A percentile compares a stretch with the other conserved stretches of the same genome.
Evolutionary conservation across 495 filamentous ascomycete species (phyloP).

Genomic region (Neurospora intermedia): DNA sequence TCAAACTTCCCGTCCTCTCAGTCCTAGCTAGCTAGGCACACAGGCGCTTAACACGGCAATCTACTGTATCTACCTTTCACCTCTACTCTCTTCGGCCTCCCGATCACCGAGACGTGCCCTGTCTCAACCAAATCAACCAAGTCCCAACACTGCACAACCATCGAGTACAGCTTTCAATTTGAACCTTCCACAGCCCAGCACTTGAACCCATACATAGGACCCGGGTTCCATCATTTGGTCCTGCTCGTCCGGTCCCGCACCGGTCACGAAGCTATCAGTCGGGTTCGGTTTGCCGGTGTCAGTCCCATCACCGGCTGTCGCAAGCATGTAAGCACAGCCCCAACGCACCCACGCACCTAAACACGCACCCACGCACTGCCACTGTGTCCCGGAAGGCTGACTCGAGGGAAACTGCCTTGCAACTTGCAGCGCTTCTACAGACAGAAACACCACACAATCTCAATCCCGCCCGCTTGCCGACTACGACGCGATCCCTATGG

Average conservation of each 20-base stretch:
- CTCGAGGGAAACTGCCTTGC: constrained; percentile 21
- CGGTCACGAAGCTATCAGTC: neutral
- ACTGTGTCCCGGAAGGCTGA: constrained; percentile 26
- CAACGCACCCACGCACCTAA: constrained; percentile 1
- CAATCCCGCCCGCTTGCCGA: constrained; percentile 1
- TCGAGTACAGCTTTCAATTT: neutral
- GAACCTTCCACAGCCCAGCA: neutral
- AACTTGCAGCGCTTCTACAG: constrained; percentile 22
- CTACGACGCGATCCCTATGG: constrained; percentile 25
- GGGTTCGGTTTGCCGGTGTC: neutral
- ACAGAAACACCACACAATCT: constrained; percentile 24
- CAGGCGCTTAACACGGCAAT: neutral
- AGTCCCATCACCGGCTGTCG: constrained; percentile 1
- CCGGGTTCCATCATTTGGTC: neutral
- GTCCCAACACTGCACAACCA: neutral
- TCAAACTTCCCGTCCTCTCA: neutral
- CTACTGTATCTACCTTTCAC: too few species aligned
- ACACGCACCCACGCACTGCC: constrained; percentile 16
- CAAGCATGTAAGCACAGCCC: constrained; percentile 27
- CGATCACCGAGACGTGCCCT: neutral
- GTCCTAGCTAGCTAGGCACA: neutral
- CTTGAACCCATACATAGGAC: neutral
- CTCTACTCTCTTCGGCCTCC: neutral
- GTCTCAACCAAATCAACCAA: neutral
- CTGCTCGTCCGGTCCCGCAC: neutral